A percentile compares a stretch with the other conserved stretches of the same genome.
These are phyloP conservation scores for Ceratocystis variospora DNA, from an alignment of 2,329 filamentous ascomycete genomes.

Conservation along the genomic window DNA sequence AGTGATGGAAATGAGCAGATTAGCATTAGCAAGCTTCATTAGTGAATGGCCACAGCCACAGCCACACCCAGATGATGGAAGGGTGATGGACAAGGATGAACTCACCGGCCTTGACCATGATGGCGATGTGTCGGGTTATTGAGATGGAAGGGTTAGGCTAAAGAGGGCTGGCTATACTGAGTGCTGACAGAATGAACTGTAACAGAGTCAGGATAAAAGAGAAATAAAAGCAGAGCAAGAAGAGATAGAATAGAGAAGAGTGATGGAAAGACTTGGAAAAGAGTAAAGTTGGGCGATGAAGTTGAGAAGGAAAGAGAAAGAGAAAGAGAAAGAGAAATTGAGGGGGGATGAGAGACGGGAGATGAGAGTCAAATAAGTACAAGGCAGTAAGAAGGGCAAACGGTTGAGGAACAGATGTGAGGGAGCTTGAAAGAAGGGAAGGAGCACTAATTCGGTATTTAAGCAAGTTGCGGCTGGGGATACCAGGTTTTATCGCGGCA, in stretches of 20 bases:
- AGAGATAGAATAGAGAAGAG: not conserved
- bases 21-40: conserved; percentile 13
- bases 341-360: too few species aligned
- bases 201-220: not conserved
- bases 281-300: conserved; percentile 14
- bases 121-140: conserved; percentile 21
- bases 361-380: conserved; percentile 7
- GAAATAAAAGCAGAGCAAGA: conserved; percentile 6
- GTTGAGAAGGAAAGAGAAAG: not conserved
- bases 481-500: conserved; percentile 8
- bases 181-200: not conserved
- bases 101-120: conserved; percentile 51
- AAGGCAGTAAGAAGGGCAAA: not conserved
- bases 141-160: conserved; percentile 10
- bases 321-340: conserved; percentile 1
- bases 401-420: conserved; percentile 9
- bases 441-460: conserved; percentile 14
- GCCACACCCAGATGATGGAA: not conserved
- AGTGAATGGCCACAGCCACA: not conserved
- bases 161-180: conserved; percentile 9
- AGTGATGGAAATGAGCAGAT: conserved; percentile 18
- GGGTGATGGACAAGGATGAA: conserved; percentile 4
- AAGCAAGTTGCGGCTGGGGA: conserved; percentile 8
- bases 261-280: conserved; percentile 10
- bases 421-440: conserved; percentile 6